Evolutionary conservation across 768 basidiomycete species (phyloP).

Genomic region (Cantharellus cinnabarinus): DNA sequence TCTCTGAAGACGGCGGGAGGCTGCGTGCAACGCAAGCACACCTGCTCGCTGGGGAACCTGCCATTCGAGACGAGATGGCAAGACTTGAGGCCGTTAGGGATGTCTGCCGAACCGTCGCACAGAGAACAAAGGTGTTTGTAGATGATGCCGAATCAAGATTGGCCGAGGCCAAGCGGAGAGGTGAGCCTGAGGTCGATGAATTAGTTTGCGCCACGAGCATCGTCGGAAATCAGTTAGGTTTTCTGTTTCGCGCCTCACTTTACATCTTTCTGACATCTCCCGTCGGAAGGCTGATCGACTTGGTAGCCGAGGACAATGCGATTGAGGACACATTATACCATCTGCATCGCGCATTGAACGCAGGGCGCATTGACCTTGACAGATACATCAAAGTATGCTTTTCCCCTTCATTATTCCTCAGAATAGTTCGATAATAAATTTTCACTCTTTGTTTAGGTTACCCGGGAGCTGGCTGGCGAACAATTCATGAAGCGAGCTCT

Average conservation of each 20-base stretch:
- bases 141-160: conserved; percentile 51
- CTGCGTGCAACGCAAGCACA: conserved; percentile 67
- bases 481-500: conserved; percentile 94
- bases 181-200: conserved; percentile 90
- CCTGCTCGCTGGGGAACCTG: conserved; percentile 75
- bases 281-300: conserved; percentile 55
- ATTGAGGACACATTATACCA: conserved; percentile 98
- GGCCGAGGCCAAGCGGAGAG: conserved; percentile 55
- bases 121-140: conserved; percentile 42
- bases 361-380: conserved; percentile 83
- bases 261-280: not conserved
- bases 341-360: conserved; percentile 78
- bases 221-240: conserved; percentile 83
- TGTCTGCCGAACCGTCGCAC: conserved; percentile 66
- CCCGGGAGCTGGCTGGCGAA: conserved; percentile 76
- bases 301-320: conserved; percentile 98
- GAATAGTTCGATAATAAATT: conserved; percentile 1
- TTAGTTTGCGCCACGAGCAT: conserved; percentile 88
- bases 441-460: conserved; percentile 31
- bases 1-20: conserved; percentile 47
- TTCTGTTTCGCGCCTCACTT: conserved; percentile 3
- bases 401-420: not conserved
- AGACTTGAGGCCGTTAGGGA: conserved; percentile 80
- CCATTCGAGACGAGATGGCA: conserved; percentile 90
- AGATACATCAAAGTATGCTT: conserved; percentile 68